Evolutionary conservation across 805 yeast genomes (phyloP), one percentile per base, ranked within the genome.

Genomic region (Ogataea sp.): DNA sequence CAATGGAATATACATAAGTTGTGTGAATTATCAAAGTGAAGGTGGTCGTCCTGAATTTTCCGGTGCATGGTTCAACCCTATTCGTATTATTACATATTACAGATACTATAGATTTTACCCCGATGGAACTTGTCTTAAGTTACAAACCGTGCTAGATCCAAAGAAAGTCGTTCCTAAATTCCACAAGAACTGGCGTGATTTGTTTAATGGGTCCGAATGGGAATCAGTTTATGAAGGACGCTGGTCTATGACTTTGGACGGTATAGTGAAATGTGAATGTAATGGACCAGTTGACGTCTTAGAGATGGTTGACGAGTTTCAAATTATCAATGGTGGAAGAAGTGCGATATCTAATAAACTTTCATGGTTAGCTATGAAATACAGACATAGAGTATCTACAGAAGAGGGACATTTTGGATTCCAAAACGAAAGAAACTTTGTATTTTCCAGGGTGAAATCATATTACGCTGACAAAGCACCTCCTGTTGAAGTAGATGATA

Each of bases 81-180:
- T 84, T 17, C 77, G 85, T 48, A 77, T 87, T 55, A 83, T 90
- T 31, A 85, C 96, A 0, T 90, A 90, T 54, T 90, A 86, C 55
- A 65, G 98, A 45, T 93, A 88, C 57, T 60, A 81, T 27, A 67
- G 97, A 45, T 88, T 90, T 52, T 83, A 71, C 55, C 80, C 80
- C 0, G 83, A 83, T 52, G 97, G 97, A 0, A 64, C 72, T 1
- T 82, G 86, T 43, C 61, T 84, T 32, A 75, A 83, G 52, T 68
- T 84, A 23, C 68, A 86, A 21, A 75, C 94, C 0, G 72, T 82
- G 3, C 68, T 76, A 39, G 90, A 84, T 50, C 97, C 97, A 0
- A 55, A 59, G 2, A 57, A 62, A 32, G 79, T 88, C 1, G 80
- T 89, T 2, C 81, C 81, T 3, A 63, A 62, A 38, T 68, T 83